Evolutionary conservation across 768 basidiomycete genomes (phyloP).

Genomic region (Lactarius sanguifluus): DNA sequence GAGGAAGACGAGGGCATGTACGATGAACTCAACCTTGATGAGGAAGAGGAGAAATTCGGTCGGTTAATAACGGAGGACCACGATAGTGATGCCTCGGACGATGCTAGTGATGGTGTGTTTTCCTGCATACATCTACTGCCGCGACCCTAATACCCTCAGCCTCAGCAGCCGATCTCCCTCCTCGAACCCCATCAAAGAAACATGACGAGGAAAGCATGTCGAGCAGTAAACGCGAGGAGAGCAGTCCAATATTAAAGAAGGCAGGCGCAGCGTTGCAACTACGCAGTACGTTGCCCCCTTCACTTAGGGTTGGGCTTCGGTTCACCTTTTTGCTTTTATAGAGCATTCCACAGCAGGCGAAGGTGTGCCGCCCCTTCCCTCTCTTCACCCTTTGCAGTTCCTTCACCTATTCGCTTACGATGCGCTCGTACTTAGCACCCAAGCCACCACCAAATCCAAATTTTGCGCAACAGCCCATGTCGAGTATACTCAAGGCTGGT

Average conservation of each 20-base stretch:
- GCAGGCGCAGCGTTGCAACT: constrained; percentile 58
- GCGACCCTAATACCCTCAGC: constrained; percentile 17
- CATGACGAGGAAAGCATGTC: constrained; percentile 75
- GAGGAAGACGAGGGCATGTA: constrained; percentile 98
- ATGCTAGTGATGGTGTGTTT: constrained; percentile 66
- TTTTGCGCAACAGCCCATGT: constrained; percentile 76
- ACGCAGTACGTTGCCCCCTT: constrained; percentile 61
- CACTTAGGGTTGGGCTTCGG: not conserved
- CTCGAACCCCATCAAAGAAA: constrained; percentile 68
- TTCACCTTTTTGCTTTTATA: constrained; percentile 36
- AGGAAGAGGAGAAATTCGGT: constrained; percentile 94
- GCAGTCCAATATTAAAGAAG: constrained; percentile 75
- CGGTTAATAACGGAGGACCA: constrained; percentile 71
- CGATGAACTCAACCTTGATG: constrained; percentile 95
- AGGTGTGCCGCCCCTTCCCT: constrained; percentile 41
- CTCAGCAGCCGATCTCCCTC: constrained; percentile 52
- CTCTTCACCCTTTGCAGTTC: not conserved
- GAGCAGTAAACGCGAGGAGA: constrained; percentile 74
- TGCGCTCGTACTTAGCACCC: constrained; percentile 37
- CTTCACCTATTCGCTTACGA: constrained; percentile 8
- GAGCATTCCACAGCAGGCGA: constrained; percentile 66
- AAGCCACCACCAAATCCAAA: constrained; percentile 82
- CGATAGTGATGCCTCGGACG: constrained; percentile 75
- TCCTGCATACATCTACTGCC: not conserved
- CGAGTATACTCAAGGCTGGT: constrained; percentile 72